A percentile compares a stretch with the other conserved stretches of the same genome.
These are phyloP conservation scores for Malus asiatica DNA, from an alignment of 306 rosid species.

Conservation along the genomic window DNA sequence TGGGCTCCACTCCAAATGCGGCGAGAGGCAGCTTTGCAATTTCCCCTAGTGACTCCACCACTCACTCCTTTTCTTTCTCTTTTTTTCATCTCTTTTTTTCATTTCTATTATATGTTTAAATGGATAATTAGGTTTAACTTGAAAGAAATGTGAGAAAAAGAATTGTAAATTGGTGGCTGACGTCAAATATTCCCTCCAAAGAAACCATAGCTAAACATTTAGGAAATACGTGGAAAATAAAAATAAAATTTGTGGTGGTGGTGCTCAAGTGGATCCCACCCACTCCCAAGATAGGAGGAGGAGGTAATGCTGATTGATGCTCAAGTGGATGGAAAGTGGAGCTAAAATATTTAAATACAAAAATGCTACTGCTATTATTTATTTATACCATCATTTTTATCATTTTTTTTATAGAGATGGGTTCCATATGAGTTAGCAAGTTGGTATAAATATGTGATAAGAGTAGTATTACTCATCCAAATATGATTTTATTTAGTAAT, in stretches of 20 bases:
- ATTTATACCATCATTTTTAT: too few species aligned
- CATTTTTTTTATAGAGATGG: too few species aligned
- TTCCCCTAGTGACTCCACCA: not conserved
- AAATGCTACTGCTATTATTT: too few species aligned
- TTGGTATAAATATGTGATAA: too few species aligned
- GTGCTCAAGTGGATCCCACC: conserved; percentile 31
- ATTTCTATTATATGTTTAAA: not conserved
- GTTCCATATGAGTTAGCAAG: too few species aligned
- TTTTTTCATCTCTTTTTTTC: not conserved
- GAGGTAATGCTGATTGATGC: not conserved
- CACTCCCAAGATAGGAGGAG: conserved; percentile 14
- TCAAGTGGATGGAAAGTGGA: conserved; percentile 1
- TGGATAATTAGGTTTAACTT: not conserved
- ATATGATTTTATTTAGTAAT: too few species aligned
- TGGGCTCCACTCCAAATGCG: conserved; percentile 58
- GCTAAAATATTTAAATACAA: not conserved
- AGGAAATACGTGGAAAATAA: not conserved
- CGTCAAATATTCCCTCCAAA: not conserved
- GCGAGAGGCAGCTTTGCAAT: conserved; percentile 54
- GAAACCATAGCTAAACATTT: not conserved
- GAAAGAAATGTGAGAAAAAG: too few species aligned
- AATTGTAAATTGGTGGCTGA: not conserved
- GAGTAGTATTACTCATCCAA: too few species aligned
- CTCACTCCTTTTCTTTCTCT: not conserved
- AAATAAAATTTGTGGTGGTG: conserved; percentile 13